Evolutionary conservation across 371 early-diverging fungal species (phyloP).

Genomic region (Hamiltosporidium tvaerminnensis): DNA sequence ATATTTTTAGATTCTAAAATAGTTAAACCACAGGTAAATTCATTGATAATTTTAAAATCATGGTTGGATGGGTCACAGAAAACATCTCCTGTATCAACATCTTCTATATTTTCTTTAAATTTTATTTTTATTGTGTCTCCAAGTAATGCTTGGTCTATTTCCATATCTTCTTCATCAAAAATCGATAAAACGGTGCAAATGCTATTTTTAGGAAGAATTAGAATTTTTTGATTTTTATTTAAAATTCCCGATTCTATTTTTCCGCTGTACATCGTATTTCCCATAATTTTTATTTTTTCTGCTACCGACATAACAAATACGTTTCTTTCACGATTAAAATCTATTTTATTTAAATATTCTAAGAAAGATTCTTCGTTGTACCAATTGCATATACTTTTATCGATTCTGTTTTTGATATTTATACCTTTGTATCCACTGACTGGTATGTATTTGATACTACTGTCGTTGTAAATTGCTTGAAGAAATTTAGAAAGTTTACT

Average conservation of each 20-base stretch:
- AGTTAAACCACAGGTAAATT: slow-evolving; percentile 41
- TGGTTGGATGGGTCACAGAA: slow-evolving; percentile 12
- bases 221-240: slow-evolving; percentile 9
- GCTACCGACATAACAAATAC: slow-evolving; percentile 20
- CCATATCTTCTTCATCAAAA: slow-evolving; percentile 47
- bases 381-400: slow-evolving; percentile 14
- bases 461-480: slow-evolving; percentile 19
- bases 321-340: not conserved
- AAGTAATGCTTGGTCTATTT: slow-evolving; percentile 35
- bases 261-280: slow-evolving; percentile 15
- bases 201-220: slow-evolving; percentile 28
- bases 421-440: slow-evolving; percentile 47
- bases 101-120: slow-evolving; percentile 40
- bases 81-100: slow-evolving; percentile 36
- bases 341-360: slow-evolving; percentile 34
- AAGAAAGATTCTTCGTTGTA: slow-evolving; percentile 49
- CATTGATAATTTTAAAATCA: slow-evolving; percentile 23
- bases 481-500: slow-evolving; percentile 23
- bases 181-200: slow-evolving; percentile 23
- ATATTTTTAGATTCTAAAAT: slow-evolving; percentile 46
- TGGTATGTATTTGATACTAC: slow-evolving; percentile 40
- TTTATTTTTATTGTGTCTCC: slow-evolving; percentile 49
- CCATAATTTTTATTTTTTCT: slow-evolving; percentile 42
- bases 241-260: slow-evolving; percentile 39
- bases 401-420: slow-evolving; percentile 27